Conservation (phyloP, 768 basidiomycete species). For the Boletus coccyginus region DNA sequence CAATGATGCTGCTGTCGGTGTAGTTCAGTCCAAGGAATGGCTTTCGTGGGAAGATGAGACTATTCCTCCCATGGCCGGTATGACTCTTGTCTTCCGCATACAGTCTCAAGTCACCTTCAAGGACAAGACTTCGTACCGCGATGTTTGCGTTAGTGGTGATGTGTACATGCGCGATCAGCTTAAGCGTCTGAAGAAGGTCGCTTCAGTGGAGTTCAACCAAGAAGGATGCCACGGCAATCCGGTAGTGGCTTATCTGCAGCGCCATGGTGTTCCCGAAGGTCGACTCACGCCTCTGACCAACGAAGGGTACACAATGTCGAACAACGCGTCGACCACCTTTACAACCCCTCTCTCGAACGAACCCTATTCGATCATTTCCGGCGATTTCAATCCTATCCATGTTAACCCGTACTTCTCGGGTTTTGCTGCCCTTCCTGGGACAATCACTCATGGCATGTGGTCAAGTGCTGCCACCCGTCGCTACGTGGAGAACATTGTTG, state of each 20-base stretch:
- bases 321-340: constrained; percentile 61
- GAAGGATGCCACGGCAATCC: constrained; percentile 93
- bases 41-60: constrained; percentile 91
- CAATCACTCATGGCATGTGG: constrained; percentile 98
- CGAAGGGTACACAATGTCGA: constrained; percentile 84
- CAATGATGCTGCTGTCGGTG: constrained; percentile 80
- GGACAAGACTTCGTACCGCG: constrained; percentile 81
- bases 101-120: constrained; percentile 88
- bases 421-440: constrained; percentile 88
- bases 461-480: constrained; percentile 91
- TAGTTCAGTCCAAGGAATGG: constrained; percentile 96
- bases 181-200: constrained; percentile 86
- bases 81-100: constrained; percentile 85
- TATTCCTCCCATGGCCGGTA: constrained; percentile 74
- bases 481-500: constrained; percentile 90
- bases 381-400: constrained; percentile 99
- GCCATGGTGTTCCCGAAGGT: constrained; percentile 81
- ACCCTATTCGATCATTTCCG: constrained; percentile 92
- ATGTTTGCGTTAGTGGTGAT: constrained; percentile 79
- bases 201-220: constrained; percentile 79
- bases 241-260: constrained; percentile 87
- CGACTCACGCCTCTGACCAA: constrained; percentile 73
- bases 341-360: constrained; percentile 89
- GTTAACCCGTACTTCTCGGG: constrained; percentile 98
- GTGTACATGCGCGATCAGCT: constrained; percentile 87